Conservation (phyloP, 2,329 filamentous ascomycete species). For the Fusarium graminum region DNA sequence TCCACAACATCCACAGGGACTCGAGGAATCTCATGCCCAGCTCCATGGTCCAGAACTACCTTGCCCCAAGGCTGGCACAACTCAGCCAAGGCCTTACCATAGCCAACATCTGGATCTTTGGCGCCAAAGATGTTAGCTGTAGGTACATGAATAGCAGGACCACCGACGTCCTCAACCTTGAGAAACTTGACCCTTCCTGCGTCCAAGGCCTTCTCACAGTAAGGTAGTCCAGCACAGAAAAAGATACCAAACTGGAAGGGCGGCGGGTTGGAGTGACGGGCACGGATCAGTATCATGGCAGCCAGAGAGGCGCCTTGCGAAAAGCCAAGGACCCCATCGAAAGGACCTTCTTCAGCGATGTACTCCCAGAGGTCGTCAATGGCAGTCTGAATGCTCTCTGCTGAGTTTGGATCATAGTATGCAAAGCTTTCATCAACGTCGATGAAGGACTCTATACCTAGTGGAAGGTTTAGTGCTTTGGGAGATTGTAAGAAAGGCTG, state of each 20-base stretch:
- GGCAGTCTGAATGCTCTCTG: neutral
- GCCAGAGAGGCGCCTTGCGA: slow-evolving; percentile 5
- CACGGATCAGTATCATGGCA: slow-evolving; percentile 11
- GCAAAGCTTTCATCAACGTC: slow-evolving; percentile 1
- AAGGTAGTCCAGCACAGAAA: slow-evolving; percentile 9
- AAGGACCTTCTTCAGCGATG: slow-evolving; percentile 9
- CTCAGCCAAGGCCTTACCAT: slow-evolving; percentile 3
- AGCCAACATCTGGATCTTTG: slow-evolving; percentile 13
- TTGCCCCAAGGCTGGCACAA: slow-evolving; percentile 12
- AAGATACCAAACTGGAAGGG: slow-evolving; percentile 16
- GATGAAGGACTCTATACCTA: slow-evolving; percentile 9
- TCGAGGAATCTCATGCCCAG: slow-evolving; percentile 10
- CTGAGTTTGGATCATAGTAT: neutral
- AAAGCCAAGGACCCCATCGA: slow-evolving; percentile 10
- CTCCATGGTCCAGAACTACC: slow-evolving; percentile 11
- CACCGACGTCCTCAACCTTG: neutral
- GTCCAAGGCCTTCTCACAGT: slow-evolving; percentile 5
- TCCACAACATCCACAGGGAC: slow-evolving; percentile 7
- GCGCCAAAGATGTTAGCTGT: slow-evolving; percentile 7
- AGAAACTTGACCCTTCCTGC: slow-evolving; percentile 1
- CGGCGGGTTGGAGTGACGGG: slow-evolving; percentile 8
- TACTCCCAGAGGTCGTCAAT: slow-evolving; percentile 1
- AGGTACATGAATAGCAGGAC: slow-evolving; percentile 8
- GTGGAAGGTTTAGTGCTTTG: too few relatives aligned
- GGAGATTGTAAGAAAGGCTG: neutral